Conservation (phyloP, 805 yeast species). For the Metschnikowia kofuensis region DNA sequence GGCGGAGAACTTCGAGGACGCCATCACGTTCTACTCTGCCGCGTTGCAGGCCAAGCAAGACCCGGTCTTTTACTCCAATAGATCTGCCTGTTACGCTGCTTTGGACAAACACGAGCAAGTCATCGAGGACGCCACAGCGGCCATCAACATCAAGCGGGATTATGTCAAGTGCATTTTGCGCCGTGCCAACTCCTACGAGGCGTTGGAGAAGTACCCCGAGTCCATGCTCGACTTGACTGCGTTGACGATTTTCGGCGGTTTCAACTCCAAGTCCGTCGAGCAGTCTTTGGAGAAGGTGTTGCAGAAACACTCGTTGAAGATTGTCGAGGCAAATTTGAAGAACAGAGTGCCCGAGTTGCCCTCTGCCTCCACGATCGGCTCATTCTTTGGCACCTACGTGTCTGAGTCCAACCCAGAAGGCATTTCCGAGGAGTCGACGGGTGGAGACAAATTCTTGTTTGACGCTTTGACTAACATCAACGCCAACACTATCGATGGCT, state of each 20-base stretch:
- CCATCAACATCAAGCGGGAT: conserved; percentile 82
- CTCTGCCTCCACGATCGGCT: conserved; percentile 75
- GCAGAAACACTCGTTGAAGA: conserved; percentile 71
- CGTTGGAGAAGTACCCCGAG: conserved; percentile 70
- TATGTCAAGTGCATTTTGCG: conserved; percentile 89
- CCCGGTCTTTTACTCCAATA: conserved; percentile 89
- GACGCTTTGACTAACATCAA: conserved; percentile 60
- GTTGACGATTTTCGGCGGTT: conserved; percentile 79
- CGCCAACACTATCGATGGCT: conserved; percentile 52
- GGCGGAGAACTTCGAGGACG: conserved; percentile 64
- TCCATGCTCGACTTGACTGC: conserved; percentile 92
- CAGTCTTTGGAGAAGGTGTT: conserved; percentile 82
- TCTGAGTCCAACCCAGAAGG: conserved; percentile 51
- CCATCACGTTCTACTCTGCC: conserved; percentile 72
- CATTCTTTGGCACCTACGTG: conserved; percentile 86
- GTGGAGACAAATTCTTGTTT: conserved; percentile 62
- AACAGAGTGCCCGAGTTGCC: conserved; percentile 60
- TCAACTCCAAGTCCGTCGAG: conserved; percentile 74
- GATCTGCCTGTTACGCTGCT: conserved; percentile 94
- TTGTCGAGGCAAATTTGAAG: conserved; percentile 59
- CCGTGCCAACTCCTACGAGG: conserved; percentile 90
- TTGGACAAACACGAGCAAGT: conserved; percentile 78
- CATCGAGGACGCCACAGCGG: conserved; percentile 81
- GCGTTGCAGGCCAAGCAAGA: conserved; percentile 77
- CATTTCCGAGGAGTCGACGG: conserved; percentile 48